phyloP scores from a whole-genome alignment of 345 rosid genomes.

The Orychophragmus violaceus region DNA sequence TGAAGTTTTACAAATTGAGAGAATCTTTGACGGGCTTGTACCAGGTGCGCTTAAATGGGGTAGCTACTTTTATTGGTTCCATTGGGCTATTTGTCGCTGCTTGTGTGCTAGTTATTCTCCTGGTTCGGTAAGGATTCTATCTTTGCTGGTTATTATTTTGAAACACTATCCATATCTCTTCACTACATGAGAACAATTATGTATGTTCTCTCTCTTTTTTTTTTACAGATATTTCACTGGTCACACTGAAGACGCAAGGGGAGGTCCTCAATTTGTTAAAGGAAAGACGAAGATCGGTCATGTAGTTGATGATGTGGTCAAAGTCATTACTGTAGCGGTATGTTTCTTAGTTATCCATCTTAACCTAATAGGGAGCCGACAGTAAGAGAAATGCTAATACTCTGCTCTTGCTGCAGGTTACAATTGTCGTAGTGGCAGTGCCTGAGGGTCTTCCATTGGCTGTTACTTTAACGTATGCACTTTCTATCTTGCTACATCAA shows the following conservation, averaged over 20 bases:
- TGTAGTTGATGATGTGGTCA: conserved; percentile 66
- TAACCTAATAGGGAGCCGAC: not conserved
- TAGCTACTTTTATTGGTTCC: conserved; percentile 90
- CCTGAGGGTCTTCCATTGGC: conserved; percentile 99
- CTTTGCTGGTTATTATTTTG: conserved; percentile 2
- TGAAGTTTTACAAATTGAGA: not conserved
- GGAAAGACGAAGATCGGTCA: conserved; percentile 59
- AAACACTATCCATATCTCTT: not conserved
- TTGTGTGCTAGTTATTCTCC: conserved; percentile 66
- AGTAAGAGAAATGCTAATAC: not conserved
- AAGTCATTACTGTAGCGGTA: conserved; percentile 85
- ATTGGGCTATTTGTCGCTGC: conserved; percentile 81
- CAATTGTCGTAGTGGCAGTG: conserved; percentile 96
- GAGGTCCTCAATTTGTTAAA: conserved; percentile 43
- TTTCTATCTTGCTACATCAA: not conserved
- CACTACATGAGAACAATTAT: not conserved
- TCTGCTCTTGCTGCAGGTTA: conserved; percentile 51
- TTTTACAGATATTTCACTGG: conserved; percentile 70
- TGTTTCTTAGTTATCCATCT: conserved; percentile 26
- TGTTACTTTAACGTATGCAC: conserved; percentile 87
- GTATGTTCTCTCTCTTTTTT: not conserved
- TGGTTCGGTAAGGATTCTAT: conserved; percentile 50
- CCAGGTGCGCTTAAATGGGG: conserved; percentile 96
- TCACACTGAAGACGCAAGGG: conserved; percentile 42
- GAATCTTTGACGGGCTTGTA: conserved; percentile 1